Percentiles rank a stretch among this genome's conserved stretches.
Evolutionary conservation across 306 rosid genomes (phyloP).

Genomic region (Prunus campanulata): DNA sequence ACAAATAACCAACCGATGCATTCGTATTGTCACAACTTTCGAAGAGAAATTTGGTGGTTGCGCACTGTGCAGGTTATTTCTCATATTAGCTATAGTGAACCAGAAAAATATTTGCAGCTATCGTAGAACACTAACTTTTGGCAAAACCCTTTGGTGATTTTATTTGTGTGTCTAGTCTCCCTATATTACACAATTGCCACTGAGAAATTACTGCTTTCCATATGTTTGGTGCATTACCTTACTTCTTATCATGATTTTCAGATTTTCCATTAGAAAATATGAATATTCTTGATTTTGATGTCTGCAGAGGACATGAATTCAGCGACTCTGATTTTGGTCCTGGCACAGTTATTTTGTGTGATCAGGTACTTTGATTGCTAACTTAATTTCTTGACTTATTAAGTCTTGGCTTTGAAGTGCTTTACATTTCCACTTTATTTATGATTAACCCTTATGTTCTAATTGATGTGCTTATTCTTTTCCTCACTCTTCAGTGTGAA

Average conservation of each 20-base stretch:
- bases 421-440: not conserved
- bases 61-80: conserved; percentile 61
- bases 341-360: conserved; percentile 70
- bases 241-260: not conserved
- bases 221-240: not conserved
- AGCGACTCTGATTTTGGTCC: conserved; percentile 54
- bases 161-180: not conserved
- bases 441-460: not conserved
- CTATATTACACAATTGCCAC: not conserved
- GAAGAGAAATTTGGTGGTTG: conserved; percentile 72
- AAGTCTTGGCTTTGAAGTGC: conserved; percentile 10
- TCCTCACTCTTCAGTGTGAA: conserved; percentile 55
- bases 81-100: not conserved
- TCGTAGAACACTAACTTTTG: not conserved
- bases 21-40: conserved; percentile 65
- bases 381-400: not conserved
- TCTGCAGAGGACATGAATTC: conserved; percentile 60
- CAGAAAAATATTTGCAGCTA: not conserved
- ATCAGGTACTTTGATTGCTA: conserved; percentile 54
- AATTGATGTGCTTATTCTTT: not conserved
- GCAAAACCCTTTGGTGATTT: not conserved
- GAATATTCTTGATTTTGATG: conserved; percentile 17
- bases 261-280: not conserved
- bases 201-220: not conserved
- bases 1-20: conserved; percentile 73